These are phyloP conservation scores for Chaetothyriales sp. DNA, from an alignment of 2,329 filamentous ascomycete species.

Conservation along the genomic window DNA sequence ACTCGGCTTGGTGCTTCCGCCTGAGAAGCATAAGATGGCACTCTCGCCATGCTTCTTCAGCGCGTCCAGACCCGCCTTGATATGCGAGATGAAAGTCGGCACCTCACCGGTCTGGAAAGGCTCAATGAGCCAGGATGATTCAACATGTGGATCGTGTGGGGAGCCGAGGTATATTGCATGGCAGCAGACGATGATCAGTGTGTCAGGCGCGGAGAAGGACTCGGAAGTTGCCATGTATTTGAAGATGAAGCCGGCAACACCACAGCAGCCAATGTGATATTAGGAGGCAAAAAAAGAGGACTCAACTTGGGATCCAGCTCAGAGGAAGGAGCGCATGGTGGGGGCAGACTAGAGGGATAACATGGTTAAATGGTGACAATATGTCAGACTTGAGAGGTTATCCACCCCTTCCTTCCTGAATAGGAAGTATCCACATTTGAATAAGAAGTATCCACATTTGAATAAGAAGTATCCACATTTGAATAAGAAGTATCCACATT, in stretches of 20 bases:
- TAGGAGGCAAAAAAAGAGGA: background rate
- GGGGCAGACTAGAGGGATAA: too few relatives aligned
- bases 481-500: too few relatives aligned
- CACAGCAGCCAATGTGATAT: background rate
- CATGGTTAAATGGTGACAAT: too few relatives aligned
- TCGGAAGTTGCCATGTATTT: background rate
- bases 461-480: too few relatives aligned
- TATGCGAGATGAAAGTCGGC: conserved; percentile 64
- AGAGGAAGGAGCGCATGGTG: background rate
- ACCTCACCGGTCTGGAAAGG: conserved; percentile 67
- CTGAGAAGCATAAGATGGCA: conserved; percentile 56
- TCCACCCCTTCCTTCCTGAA: too few relatives aligned
- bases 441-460: too few relatives aligned
- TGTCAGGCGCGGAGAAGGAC: too few relatives aligned
- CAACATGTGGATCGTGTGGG: conserved; percentile 1
- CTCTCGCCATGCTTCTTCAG: conserved; percentile 24
- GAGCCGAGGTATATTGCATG: conserved; percentile 60
- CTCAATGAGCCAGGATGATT: conserved; percentile 48
- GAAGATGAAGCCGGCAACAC: background rate
- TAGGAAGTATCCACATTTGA: too few relatives aligned
- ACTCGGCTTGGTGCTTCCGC: conserved; percentile 33
- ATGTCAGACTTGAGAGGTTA: too few relatives aligned
- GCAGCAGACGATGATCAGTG: conserved; percentile 69
- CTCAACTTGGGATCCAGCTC: background rate
- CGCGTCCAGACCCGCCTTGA: conserved; percentile 47